phyloP scores from a whole-genome alignment of 208 protist species.

The Crithidia expoeki region DNA sequence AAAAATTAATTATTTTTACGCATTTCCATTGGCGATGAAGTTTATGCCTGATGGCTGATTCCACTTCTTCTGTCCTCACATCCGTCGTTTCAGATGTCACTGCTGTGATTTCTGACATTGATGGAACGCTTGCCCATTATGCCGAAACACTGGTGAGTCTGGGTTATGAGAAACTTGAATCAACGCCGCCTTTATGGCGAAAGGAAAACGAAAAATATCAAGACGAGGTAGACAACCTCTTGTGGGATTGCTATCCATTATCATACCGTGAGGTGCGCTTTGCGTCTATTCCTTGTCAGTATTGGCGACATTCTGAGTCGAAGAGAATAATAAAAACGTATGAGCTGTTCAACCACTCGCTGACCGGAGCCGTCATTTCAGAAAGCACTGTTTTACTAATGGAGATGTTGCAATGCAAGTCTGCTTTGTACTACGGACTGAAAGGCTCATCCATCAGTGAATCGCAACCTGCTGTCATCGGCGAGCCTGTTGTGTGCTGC shows the following conservation, averaged over 20 bases:
- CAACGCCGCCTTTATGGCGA: neutral
- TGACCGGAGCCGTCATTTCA: constrained; percentile 32
- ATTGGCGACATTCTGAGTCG: constrained; percentile 29
- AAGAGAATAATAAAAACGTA: constrained; percentile 21
- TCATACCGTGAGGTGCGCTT: constrained; percentile 20
- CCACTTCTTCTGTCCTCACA: neutral
- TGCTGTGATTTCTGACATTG: constrained; percentile 35
- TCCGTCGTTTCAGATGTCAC: constrained; percentile 4
- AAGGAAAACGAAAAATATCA: constrained; percentile 2
- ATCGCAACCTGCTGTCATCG: no score
- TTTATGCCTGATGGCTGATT: neutral
- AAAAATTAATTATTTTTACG: no score
- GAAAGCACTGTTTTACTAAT: constrained; percentile 36
- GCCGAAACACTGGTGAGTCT: constrained; percentile 23
- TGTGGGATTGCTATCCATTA: constrained; percentile 20
- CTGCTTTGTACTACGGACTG: constrained; percentile 14
- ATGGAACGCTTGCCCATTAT: constrained; percentile 43
- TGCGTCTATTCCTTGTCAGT: constrained; percentile 12
- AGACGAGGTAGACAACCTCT: constrained; percentile 17
- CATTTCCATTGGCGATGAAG: no score
- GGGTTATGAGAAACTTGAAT: constrained; percentile 16
- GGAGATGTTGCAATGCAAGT: constrained; percentile 32
- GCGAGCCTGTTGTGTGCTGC: constrained; percentile 21
- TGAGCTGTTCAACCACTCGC: constrained; percentile 28
- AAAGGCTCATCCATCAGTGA: no score